These are phyloP conservation scores for Lactarius tabidus DNA, from an alignment of 768 basidiomycete species.

Conservation along the genomic window DNA sequence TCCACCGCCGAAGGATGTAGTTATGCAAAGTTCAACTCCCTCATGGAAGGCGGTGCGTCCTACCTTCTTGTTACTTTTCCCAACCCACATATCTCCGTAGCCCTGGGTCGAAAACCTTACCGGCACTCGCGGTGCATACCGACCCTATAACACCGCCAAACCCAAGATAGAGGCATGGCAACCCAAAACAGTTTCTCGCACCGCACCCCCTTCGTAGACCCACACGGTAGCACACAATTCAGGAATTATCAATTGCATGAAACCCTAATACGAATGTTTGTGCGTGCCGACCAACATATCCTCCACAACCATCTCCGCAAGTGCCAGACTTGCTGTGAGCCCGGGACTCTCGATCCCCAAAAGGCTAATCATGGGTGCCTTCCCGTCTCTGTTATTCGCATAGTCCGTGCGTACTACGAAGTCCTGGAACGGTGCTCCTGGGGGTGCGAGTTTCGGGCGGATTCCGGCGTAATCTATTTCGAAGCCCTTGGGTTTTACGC, in stretches of 20 bases:
- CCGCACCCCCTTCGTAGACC: slow-evolving; percentile 27
- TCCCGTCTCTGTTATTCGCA: slow-evolving; percentile 31
- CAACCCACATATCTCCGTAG: slow-evolving; percentile 37
- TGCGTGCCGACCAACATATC: slow-evolving; percentile 40
- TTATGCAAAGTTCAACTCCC: slow-evolving; percentile 65
- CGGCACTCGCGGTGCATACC: slow-evolving; percentile 88
- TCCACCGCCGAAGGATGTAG: slow-evolving; percentile 69
- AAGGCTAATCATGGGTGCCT: slow-evolving; percentile 66
- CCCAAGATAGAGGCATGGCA: slow-evolving; percentile 86
- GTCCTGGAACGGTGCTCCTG: slow-evolving; percentile 75
- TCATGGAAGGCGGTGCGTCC: slow-evolving; percentile 78
- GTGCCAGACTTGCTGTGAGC: slow-evolving; percentile 79
- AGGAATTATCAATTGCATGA: slow-evolving; percentile 5
- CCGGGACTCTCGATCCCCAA: slow-evolving; percentile 93
- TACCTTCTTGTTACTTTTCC: neutral
- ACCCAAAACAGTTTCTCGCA: slow-evolving; percentile 59
- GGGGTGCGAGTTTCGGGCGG: slow-evolving; percentile 81
- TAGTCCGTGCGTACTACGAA: slow-evolving; percentile 71
- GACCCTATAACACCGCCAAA: slow-evolving; percentile 78
- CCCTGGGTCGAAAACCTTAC: slow-evolving; percentile 87
- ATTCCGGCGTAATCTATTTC: slow-evolving; percentile 82
- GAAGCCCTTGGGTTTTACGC: slow-evolving; percentile 54
- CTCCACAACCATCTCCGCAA: slow-evolving; percentile 78
- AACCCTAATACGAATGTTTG: neutral
- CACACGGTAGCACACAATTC: slow-evolving; percentile 8